Evolutionary conservation across 2,329 filamentous ascomycete genomes (phyloP), one percentile per base, ranked within the genome.

Genomic region (Nannizziopsis barbatae): DNA sequence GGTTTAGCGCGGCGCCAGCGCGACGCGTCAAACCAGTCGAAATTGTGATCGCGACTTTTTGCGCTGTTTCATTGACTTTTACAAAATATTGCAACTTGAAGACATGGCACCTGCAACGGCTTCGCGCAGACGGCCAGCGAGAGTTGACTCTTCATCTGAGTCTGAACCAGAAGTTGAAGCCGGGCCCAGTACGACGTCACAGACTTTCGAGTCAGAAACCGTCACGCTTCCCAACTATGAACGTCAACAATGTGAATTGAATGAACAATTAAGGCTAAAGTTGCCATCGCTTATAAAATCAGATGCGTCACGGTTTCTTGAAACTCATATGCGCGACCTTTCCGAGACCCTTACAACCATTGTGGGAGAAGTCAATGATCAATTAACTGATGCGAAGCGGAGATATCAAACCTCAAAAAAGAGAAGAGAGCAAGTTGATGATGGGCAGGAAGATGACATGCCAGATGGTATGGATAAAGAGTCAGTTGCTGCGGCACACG

Each of bases 321-420:
- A 72, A 36, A 65, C 66, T 1, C 71, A 77, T 38, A 62, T 79
- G 18, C 61, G 65, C 17, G 59, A 68, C 22, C 74, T 75, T 0
- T 65, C 67, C 1, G 58, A 65, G 1, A 63, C 65, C n/a, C 60
- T 83, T 4, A 71, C 68, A 1, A 62, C 69, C 4, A 65, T 68
- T 1, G 76, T 74, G 0, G 73, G 66, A 2, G 69, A 72, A n/a
- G 68, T 77, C 33, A 80, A 81, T 49, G 79, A 81, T 50, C 69
- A 69, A 10, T 57, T 78, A 2, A 56, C 57, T 1, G 65, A 69
- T 58, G 55, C 65, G 57, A 54, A 65, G 58, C 43, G 57, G 51
- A 60, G 66, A 42, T 65, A 65, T 38, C 57, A 70, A 50, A 62
- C 62, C 43, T 33, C 51, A 49, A 66, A 62, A 57, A 65, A 67